Conservation (phyloP, 2,329 filamentous ascomycete genomes). For the Westerdykella sp. region DNA sequence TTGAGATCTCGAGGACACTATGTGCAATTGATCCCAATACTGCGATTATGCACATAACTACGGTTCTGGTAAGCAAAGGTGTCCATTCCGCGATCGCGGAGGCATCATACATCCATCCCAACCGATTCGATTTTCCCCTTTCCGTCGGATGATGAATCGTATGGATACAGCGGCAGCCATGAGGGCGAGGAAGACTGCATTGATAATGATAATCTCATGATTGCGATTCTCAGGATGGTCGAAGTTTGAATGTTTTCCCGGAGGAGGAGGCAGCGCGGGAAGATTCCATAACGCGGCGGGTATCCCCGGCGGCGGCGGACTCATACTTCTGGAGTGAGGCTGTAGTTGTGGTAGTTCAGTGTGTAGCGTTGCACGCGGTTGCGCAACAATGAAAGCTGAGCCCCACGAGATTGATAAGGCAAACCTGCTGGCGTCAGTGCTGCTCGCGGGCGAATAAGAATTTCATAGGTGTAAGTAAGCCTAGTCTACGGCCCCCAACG, state of each 20-base stretch:
- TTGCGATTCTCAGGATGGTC: not conserved
- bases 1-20: not conserved
- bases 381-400: no score
- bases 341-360: no score
- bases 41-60: not conserved
- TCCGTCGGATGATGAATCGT: not conserved
- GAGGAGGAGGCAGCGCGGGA: not conserved
- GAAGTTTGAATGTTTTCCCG: not conserved
- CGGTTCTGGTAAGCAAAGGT: not conserved
- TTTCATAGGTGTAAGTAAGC: no score
- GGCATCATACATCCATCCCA: not conserved
- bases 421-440: no score
- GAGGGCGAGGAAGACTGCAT: not conserved
- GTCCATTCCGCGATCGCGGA: not conserved
- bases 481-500: no score
- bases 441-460: no score
- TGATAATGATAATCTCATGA: not conserved
- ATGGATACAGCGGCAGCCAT: not conserved
- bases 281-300: not conserved
- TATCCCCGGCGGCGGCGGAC: not conserved
- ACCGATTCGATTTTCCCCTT: not conserved
- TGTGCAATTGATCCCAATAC: not conserved
- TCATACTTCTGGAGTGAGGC: no score
- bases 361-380: no score
- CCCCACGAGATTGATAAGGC: no score